Evolutionary conservation across 2,329 filamentous ascomycete species (phyloP).

Genomic region (Fusarium agapanthi): DNA sequence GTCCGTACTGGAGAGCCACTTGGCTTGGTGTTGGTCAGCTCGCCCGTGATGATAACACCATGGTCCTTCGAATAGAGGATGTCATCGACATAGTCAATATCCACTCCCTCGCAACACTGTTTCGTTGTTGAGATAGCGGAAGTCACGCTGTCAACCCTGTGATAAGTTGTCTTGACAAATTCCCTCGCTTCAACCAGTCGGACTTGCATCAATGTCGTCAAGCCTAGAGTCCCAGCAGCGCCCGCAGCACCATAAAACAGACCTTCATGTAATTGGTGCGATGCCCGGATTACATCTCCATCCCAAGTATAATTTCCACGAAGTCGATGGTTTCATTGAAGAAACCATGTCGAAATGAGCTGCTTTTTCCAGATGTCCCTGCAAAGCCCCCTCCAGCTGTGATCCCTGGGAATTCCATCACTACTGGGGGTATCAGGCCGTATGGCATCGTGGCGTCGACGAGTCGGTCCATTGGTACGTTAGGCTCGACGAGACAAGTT

Average conservation of each 20-base stretch:
- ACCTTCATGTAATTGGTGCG: constrained; percentile 56
- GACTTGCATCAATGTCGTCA: constrained; percentile 68
- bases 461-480: constrained; percentile 73
- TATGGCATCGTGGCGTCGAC: constrained; percentile 64
- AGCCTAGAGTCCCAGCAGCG: constrained; percentile 67
- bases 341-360: constrained; percentile 71
- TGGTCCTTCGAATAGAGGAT: constrained; percentile 60
- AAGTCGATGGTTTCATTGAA: constrained; percentile 70
- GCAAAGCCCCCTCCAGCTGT: constrained; percentile 74
- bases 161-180: constrained; percentile 66
- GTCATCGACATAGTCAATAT: constrained; percentile 67
- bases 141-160: constrained; percentile 51
- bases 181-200: constrained; percentile 61
- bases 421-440: constrained; percentile 68
- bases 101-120: not conserved
- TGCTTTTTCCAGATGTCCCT: constrained; percentile 73
- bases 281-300: constrained; percentile 62
- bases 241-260: constrained; percentile 68
- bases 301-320: constrained; percentile 70
- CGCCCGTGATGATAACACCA: constrained; percentile 64
- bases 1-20: constrained; percentile 24
- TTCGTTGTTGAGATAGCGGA: constrained; percentile 53
- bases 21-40: constrained; percentile 45
- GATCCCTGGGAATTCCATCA: constrained; percentile 78
- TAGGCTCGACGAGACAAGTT: constrained; percentile 66